Base-by-base conservation (phyloP, 129 eudicot genomes). In the Pulicaria dysenterica region DNA sequence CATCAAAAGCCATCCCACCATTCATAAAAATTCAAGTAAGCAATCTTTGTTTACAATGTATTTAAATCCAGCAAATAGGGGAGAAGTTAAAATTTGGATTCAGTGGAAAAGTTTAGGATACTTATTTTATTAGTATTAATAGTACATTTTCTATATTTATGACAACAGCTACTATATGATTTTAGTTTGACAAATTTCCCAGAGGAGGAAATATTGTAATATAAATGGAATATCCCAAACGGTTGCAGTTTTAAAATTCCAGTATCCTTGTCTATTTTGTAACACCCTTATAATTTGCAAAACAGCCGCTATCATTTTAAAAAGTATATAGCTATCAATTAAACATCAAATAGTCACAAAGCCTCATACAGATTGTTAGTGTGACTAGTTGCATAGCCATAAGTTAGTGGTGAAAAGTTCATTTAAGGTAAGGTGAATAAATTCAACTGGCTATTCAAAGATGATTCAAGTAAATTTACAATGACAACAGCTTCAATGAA, bases 401-500 rank as follows among this genome's bases (percentile, higher is more conserved):
- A 24, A 17, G n/a, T n/a, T n/a, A 37, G 50, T 15, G 13, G 36
- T 7, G 7, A 24, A 46, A 64, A 6, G 9, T 44, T 43, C 39
- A 64, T 64, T 47, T 31, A 7, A 64, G 8, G 69, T 64, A 19
- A 44, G 11, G 40, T 64, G 69, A 64, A 63, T 4, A 24, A 42
- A 39, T 24, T 24, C 31, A 24, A 24, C 31, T 24, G 31, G 31
- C 31, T 24, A 24, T 24, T 24, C 31, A 24, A 24, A 24, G 31
- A 24, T 24, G 31, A 24, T 24, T 24, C 31, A 24, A 24, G 31
- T 24, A 24, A 1, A 2, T 24, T 24, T 24, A 24, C 31, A 24
- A 24, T 24, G 31, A 24, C 31, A 24, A 24, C 31, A 24, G 31
- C 31, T 24, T 24, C n/a, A 24, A 24, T 24, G 31, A 24, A 24